phyloP scores from a whole-genome alignment of 139 green algal genomes.

The Nannochloris sp. region DNA sequence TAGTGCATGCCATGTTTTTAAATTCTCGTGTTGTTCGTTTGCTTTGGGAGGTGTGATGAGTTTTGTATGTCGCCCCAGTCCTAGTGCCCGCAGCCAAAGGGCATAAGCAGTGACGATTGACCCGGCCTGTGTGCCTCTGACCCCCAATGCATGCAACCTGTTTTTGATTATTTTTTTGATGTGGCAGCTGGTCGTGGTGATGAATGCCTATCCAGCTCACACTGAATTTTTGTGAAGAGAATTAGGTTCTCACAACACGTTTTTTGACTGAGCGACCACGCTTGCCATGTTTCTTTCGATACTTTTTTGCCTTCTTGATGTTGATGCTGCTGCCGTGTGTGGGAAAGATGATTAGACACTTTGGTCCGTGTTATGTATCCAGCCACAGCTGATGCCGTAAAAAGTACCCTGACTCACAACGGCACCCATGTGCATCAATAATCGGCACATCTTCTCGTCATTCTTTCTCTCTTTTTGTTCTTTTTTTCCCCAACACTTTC shows the following conservation, averaged over 20 bases:
- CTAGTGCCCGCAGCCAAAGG: constrained; percentile 33
- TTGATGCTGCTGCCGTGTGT: background rate
- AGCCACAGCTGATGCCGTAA: constrained; percentile 50
- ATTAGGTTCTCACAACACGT: constrained; percentile 29
- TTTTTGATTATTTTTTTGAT: background rate
- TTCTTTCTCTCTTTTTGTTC: too few relatives aligned
- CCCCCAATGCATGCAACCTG: background rate
- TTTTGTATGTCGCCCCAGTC: constrained; percentile 35
- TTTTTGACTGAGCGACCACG: constrained; percentile 6
- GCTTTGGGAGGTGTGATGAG: constrained; percentile 17
- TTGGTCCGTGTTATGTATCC: constrained; percentile 75
- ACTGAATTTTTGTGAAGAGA: constrained; percentile 28
- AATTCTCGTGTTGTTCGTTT: background rate
- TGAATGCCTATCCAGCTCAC: constrained; percentile 37
- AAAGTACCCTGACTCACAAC: constrained; percentile 10
- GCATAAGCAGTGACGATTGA: constrained; percentile 30
- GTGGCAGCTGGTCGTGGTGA: constrained; percentile 11
- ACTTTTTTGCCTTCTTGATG: background rate
- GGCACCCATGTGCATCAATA: too few relatives aligned
- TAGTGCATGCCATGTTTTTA: too few relatives aligned
- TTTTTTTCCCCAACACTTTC: background rate
- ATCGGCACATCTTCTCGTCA: too few relatives aligned
- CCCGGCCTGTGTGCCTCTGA: constrained; percentile 23
- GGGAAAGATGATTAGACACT: constrained; percentile 33
- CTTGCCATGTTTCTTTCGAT: background rate